These are phyloP conservation scores for Fusarium nygamai DNA, from an alignment of 2,329 filamentous ascomycete genomes.

Conservation along the genomic window DNA sequence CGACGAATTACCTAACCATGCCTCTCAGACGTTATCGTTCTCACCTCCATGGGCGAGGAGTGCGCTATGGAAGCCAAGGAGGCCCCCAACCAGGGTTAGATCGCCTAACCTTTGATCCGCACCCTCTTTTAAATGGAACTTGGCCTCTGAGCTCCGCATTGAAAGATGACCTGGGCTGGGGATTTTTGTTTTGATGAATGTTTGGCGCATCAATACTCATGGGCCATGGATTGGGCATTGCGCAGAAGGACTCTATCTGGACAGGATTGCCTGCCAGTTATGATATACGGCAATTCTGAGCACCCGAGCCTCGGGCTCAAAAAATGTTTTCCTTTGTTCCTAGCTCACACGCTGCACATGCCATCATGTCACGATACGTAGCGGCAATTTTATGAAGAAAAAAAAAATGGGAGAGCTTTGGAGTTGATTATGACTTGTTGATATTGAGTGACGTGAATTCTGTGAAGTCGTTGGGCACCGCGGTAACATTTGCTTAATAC, in stretches of 20 bases:
- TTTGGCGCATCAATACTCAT: constrained; percentile 49
- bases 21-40: constrained; percentile 83
- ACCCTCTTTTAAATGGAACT: constrained; percentile 40
- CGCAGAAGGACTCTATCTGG: constrained; percentile 55
- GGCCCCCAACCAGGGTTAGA: constrained; percentile 65
- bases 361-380: constrained; percentile 47
- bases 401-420: constrained; percentile 51
- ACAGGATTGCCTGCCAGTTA: constrained; percentile 54
- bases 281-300: constrained; percentile 44
- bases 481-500: not conserved
- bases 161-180: constrained; percentile 37
- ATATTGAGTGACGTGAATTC: constrained; percentile 47
- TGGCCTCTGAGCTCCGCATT: constrained; percentile 42
- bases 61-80: constrained; percentile 93
- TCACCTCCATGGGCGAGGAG: constrained; percentile 97
- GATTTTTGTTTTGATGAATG: constrained; percentile 49
- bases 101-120: constrained; percentile 29
- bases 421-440: constrained; percentile 46
- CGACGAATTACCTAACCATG: constrained; percentile 17
- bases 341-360: constrained; percentile 48
- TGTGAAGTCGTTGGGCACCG: not conserved
- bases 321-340: constrained; percentile 52
- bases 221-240: constrained; percentile 55
- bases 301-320: constrained; percentile 30
- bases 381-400: constrained; percentile 45